Evolutionary conservation across 2,329 filamentous ascomycete genomes (phyloP).

Genomic region (Ilyonectria mors-panacis): DNA sequence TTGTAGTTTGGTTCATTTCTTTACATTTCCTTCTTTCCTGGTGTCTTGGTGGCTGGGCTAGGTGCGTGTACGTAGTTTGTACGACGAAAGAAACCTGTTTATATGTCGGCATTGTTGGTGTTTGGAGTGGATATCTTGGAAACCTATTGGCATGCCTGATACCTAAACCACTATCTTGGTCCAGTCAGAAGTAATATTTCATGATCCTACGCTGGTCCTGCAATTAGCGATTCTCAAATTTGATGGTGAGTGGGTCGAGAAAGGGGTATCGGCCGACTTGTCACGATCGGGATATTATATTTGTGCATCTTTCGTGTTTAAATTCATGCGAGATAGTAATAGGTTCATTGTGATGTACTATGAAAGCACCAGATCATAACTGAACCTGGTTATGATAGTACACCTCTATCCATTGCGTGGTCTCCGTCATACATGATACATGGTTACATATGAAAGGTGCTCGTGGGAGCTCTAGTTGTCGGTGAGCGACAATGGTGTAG

Average conservation of each 20-base stretch:
- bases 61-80: slow-evolving; percentile 32
- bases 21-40: slow-evolving; percentile 26
- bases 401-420: background rate
- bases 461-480: background rate
- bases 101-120: slow-evolving; percentile 26
- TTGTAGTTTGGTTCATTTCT: slow-evolving; percentile 34
- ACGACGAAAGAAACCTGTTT: slow-evolving; percentile 36
- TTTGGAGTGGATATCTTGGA: background rate
- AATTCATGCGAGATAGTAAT: too few relatives aligned
- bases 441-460: background rate
- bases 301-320: too few relatives aligned
- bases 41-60: slow-evolving; percentile 25
- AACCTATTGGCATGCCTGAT: background rate
- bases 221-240: too few relatives aligned
- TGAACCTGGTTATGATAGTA: background rate
- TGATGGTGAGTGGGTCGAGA: too few relatives aligned
- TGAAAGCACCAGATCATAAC: background rate
- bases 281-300: too few relatives aligned
- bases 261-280: too few relatives aligned
- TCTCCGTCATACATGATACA: background rate
- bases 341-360: background rate
- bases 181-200: background rate
- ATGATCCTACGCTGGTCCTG: too few relatives aligned
- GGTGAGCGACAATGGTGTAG: background rate
- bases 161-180: background rate